Evolutionary conservation across 176 grass and related monocot genomes (phyloP).

Genomic region (Otatea glauca): DNA sequence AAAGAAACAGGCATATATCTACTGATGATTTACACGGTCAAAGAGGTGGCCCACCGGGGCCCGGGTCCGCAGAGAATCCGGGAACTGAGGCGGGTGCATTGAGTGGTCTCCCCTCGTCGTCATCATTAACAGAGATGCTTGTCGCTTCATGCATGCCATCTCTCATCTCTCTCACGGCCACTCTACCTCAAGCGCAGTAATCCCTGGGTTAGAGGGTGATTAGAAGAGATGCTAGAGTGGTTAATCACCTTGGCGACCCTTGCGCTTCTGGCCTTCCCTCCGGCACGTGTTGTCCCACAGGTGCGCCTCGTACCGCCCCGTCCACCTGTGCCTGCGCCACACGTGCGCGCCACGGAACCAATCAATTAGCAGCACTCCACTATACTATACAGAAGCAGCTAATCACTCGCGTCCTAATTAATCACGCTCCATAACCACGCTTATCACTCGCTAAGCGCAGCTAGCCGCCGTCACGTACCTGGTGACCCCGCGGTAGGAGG

Average conservation of each 20-base stretch:
- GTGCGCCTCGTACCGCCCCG: conserved; percentile 97
- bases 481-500: conserved; percentile 83
- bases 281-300: conserved; percentile 99
- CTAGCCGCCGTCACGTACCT: conserved; percentile 43
- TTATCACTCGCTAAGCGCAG: conserved; percentile 9
- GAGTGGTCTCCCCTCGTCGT: conserved; percentile 38
- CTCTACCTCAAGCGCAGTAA: not conserved
- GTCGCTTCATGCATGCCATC: conserved; percentile 40
- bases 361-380: not conserved
- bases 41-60: conserved; percentile 24
- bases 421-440: conserved; percentile 40
- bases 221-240: not conserved
- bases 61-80: conserved; percentile 39
- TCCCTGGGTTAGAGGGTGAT: not conserved
- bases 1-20: not conserved
- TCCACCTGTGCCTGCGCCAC: conserved; percentile 95
- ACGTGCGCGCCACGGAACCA: conserved; percentile 24
- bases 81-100: not conserved
- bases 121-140: conserved; percentile 47
- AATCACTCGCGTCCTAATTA: not conserved
- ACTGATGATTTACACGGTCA: not conserved
- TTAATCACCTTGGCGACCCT: conserved; percentile 88
- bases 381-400: not conserved
- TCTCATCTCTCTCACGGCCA: not conserved
- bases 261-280: conserved; percentile 98